Evolutionary conservation across 2,329 filamentous ascomycete species (phyloP).

Genomic region (Claviceps paspali): DNA sequence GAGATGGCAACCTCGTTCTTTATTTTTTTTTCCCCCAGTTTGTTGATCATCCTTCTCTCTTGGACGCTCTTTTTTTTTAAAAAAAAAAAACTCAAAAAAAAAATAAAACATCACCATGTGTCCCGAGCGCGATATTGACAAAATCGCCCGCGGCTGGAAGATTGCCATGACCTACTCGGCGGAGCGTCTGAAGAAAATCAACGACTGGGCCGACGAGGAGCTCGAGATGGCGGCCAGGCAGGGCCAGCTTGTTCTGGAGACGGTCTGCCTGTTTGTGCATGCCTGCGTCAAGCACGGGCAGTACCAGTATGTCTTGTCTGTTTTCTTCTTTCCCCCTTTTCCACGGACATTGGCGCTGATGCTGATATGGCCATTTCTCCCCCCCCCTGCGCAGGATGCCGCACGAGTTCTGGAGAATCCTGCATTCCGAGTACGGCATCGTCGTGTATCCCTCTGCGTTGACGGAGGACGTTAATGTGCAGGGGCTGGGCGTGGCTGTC

Average conservation of each 20-base stretch:
- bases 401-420: slow-evolving; percentile 21
- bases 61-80: too few species aligned
- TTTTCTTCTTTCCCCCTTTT: too few species aligned
- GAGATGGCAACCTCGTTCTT: too few species aligned
- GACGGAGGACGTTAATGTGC: slow-evolving; percentile 19
- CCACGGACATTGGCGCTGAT: too few species aligned
- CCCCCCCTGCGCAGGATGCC: too few species aligned
- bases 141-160: slow-evolving; percentile 22
- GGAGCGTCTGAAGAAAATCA: slow-evolving; percentile 17
- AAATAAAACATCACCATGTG: slow-evolving; percentile 7
- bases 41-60: too few species aligned
- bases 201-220: slow-evolving; percentile 17
- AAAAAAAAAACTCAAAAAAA: too few species aligned
- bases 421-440: slow-evolving; percentile 24
- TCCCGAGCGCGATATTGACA: slow-evolving; percentile 17
- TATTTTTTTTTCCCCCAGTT: background rate
- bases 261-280: slow-evolving; percentile 24
- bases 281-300: slow-evolving; percentile 22
- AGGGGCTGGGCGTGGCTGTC: slow-evolving; percentile 17
- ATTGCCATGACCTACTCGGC: slow-evolving; percentile 22
- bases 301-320: slow-evolving; percentile 15
- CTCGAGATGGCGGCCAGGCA: slow-evolving; percentile 17
- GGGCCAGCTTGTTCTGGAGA: slow-evolving; percentile 22
- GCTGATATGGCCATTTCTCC: too few species aligned
- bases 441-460: slow-evolving; percentile 25